Evolutionary conservation across 2,329 filamentous ascomycete genomes (phyloP), one percentile per base, ranked within the genome.

Genomic region (Teratosphaeria pseudoeucalypti): DNA sequence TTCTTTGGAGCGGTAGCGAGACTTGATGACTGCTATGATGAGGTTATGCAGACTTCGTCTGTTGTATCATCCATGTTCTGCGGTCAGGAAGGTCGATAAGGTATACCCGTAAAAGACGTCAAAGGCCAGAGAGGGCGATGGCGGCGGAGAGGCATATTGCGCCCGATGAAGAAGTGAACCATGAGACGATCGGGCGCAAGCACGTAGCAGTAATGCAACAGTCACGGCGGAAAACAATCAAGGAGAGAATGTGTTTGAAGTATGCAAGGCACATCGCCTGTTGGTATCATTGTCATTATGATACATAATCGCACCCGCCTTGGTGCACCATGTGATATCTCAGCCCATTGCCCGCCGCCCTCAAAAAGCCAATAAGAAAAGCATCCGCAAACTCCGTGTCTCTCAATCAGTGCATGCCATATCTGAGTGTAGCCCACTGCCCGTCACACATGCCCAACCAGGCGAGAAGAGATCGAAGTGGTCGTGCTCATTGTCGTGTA

Each of bases 251-350:
- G 27, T 54, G 19, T 19, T 60, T 68, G 65, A 68, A 65, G 61
- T 47, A 34, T 55, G 52, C 54, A 60, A 65, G 63, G 62, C 64
- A 61, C 19, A 62, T 63, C 65, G 64, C 61, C 61, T 66, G n/a
- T 49, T 49, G 64, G 70, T 66, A 71, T 63, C 71, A 72, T 71
- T 63, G 66, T 72, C 72, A 72, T 74, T 74, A 74, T 73, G 71
- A 73, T 74, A 73, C 72, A 69, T 62, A 58, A 60, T 59, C 63
- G 62, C 64, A 57, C 62, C 63, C 56, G 19, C 65, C 58, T 26
- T 60, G 64, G 65, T 67, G 67, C 67, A 69, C 64, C 62, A 59
- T 59, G 63, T 72, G 69, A 71, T 72, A 72, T 72, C 70, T 70
- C 57, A 64, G 61, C 61, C 63, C 65, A 65, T 63, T 62, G 57